phyloP scores from a whole-genome alignment of 345 rosid genomes.

The Atalantia buxifolia region DNA sequence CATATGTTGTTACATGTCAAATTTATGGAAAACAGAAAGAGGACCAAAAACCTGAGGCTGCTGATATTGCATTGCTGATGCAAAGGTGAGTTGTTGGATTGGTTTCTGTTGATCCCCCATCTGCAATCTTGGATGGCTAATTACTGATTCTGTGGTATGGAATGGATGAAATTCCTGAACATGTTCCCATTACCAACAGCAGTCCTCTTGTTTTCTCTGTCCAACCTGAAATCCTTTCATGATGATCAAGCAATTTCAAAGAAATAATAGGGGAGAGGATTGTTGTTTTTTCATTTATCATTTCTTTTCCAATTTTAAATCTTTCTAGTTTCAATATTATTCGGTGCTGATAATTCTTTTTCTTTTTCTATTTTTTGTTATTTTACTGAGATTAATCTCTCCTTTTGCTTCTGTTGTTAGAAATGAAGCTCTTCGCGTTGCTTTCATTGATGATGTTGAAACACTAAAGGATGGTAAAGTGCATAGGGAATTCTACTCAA shows the following conservation, averaged over 20 bases:
- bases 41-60: constrained; percentile 89
- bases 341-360: neutral
- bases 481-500: constrained; percentile 76
- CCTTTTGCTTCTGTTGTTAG: constrained; percentile 37
- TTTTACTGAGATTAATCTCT: constrained; percentile 10
- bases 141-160: neutral
- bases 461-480: constrained; percentile 66
- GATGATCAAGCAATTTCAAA: neutral
- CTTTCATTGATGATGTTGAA: constrained; percentile 91
- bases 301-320: neutral
- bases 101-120: neutral
- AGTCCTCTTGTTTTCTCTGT: neutral
- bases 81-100: constrained; percentile 53
- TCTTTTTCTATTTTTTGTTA: neutral
- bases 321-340: neutral
- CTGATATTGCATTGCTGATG: constrained; percentile 91
- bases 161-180: neutral
- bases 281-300: neutral
- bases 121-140: neutral
- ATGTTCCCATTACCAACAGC: neutral
- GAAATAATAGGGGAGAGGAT: neutral
- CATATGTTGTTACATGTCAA: constrained; percentile 94
- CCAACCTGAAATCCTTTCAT: neutral
- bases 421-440: constrained; percentile 98
- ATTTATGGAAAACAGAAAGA: constrained; percentile 98